phyloP scores from a whole-genome alignment of 164 flowering plant species.

The Stephania yunnanensis region DNA sequence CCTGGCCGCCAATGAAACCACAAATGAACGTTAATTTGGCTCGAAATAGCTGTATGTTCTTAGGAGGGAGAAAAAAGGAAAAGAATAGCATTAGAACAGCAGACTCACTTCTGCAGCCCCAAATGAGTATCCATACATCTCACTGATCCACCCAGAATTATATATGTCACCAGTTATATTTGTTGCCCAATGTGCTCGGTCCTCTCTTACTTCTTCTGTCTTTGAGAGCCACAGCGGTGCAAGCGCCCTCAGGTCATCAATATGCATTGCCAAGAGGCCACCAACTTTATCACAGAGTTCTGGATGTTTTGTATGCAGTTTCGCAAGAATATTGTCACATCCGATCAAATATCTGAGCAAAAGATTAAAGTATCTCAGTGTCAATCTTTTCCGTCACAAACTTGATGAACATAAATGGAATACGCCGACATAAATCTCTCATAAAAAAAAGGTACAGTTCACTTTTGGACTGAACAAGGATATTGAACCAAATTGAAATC shows the following conservation, averaged over 20 bases:
- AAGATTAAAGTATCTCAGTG: background rate
- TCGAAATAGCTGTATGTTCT: background rate
- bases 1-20: slow-evolving; percentile 42
- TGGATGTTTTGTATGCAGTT: slow-evolving; percentile 83
- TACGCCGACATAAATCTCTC: too few species aligned
- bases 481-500: too few species aligned
- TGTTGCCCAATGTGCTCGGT: slow-evolving; percentile 89
- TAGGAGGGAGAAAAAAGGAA: background rate
- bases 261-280: slow-evolving; percentile 90
- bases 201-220: slow-evolving; percentile 94
- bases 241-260: slow-evolving; percentile 85
- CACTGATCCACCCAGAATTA: slow-evolving; percentile 98
- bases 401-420: too few species aligned
- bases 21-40: slow-evolving; percentile 3
- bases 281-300: slow-evolving; percentile 98
- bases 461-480: too few species aligned
- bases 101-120: slow-evolving; percentile 93
- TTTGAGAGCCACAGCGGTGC: slow-evolving; percentile 98
- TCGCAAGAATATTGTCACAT: slow-evolving; percentile 85
- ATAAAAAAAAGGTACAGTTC: too few species aligned
- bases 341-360: slow-evolving; percentile 79
- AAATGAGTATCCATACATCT: slow-evolving; percentile 99
- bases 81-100: background rate
- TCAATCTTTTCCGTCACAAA: background rate
- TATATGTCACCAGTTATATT: slow-evolving; percentile 93